A percentile compares a stretch with the other conserved stretches of the same genome.
Evolutionary conservation across 2,329 filamentous ascomycete genomes (phyloP).

Genomic region (Ascochyta koolunga): DNA sequence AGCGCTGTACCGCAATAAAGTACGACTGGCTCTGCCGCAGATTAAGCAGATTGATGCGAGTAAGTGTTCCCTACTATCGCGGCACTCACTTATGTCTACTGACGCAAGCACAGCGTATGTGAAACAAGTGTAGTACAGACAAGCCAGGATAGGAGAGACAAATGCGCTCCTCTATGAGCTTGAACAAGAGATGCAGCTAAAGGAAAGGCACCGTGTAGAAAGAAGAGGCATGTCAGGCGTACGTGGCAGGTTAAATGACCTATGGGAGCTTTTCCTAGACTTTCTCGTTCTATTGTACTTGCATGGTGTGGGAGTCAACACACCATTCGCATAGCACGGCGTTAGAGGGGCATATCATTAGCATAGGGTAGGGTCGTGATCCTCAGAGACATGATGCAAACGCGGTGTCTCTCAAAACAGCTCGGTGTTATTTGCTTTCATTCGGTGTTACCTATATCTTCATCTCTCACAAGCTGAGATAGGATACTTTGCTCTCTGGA

Average conservation of each 20-base stretch:
- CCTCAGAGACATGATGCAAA: not conserved
- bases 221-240: not conserved
- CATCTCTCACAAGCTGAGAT: not conserved
- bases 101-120: slow-evolving; percentile 26
- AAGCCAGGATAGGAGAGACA: not conserved
- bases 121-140: slow-evolving; percentile 22
- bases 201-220: not conserved
- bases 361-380: not conserved
- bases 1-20: slow-evolving; percentile 93
- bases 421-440: not conserved
- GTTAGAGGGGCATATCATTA: slow-evolving; percentile 3
- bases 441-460: not conserved
- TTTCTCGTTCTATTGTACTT: not conserved
- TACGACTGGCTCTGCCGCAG: slow-evolving; percentile 84
- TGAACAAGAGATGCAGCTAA: not conserved
- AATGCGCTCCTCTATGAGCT: not conserved
- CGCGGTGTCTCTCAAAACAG: not conserved
- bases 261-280: not conserved
- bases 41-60: slow-evolving; percentile 95
- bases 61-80: slow-evolving; percentile 61
- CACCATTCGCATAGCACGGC: slow-evolving; percentile 16
- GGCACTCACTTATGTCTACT: slow-evolving; percentile 9
- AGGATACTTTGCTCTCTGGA: not conserved
- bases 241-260: not conserved
- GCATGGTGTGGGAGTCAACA: slow-evolving; percentile 4